Conservation (phyloP, 2,329 filamentous ascomycete species). For the Drechslerella dactyloides region DNA sequence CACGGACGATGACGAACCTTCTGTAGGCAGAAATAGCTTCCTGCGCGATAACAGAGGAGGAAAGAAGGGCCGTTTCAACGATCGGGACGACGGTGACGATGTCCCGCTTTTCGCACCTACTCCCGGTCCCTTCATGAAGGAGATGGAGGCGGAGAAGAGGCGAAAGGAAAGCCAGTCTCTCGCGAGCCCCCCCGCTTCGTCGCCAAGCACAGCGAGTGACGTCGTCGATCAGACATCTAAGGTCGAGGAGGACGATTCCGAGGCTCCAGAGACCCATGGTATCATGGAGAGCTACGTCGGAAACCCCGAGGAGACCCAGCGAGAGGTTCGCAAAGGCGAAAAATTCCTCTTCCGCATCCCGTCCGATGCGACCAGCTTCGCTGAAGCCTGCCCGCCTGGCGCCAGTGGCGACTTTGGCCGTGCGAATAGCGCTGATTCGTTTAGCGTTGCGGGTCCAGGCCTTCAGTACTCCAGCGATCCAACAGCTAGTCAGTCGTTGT, state of each 20-base stretch:
- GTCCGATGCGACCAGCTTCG: conserved; percentile 24
- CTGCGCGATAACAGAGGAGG: conserved; percentile 38
- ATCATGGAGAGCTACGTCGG: conserved; percentile 43
- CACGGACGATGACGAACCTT: conserved; percentile 60
- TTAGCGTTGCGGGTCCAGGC: conserved; percentile 25
- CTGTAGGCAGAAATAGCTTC: conserved; percentile 66
- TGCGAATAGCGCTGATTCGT: conserved; percentile 18
- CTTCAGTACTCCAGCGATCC: conserved; percentile 23
- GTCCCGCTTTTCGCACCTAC: conserved; percentile 74
- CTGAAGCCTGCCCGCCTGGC: conserved; percentile 31
- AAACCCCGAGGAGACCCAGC: conserved; percentile 31
- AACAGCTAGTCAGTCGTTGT: conserved; percentile 24
- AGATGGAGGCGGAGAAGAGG: conserved; percentile 50
- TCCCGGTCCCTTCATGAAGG: conserved; percentile 38
- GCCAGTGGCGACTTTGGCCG: conserved; percentile 17
- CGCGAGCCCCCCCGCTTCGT: conserved; percentile 16
- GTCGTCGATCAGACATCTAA: conserved; percentile 54
- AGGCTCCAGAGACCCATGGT: not conserved
- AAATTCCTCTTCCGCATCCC: conserved; percentile 44
- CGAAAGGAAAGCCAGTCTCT: conserved; percentile 55
- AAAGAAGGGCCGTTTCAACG: conserved; percentile 74
- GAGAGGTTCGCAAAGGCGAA: conserved; percentile 29
- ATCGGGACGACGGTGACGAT: conserved; percentile 71
- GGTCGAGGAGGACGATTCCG: conserved; percentile 25
- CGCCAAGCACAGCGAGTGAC: conserved; percentile 7